These are phyloP conservation scores for Phytophthora citrophthora DNA, from an alignment of 352 stramenopile genomes.

Conservation along the genomic window DNA sequence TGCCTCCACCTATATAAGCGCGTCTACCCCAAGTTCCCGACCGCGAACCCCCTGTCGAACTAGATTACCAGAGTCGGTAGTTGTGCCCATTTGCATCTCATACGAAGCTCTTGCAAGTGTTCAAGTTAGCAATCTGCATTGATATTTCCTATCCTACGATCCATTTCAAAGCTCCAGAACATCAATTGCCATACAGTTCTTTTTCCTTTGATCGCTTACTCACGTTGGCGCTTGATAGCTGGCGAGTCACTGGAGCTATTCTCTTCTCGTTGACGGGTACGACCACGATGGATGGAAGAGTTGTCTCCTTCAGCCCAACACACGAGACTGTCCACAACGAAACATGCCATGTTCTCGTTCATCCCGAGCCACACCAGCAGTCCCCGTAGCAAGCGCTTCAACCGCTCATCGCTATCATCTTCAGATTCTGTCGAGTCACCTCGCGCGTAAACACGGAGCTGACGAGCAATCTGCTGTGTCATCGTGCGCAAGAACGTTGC, in stretches of 20 bases:
- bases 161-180: conserved; percentile 10
- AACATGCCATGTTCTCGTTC: conserved; percentile 47
- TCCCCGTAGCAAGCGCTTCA: conserved; percentile 44
- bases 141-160: conserved; percentile 33
- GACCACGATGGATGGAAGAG: conserved; percentile 24
- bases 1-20: conserved; percentile 99
- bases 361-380: conserved; percentile 50
- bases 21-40: conserved; percentile 97
- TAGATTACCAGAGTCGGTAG: conserved; percentile 26
- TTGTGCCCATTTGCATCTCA: conserved; percentile 34
- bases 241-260: conserved; percentile 1
- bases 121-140: conserved; percentile 28
- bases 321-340: conserved; percentile 53
- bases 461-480: conserved; percentile 53
- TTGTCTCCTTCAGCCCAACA: conserved; percentile 32
- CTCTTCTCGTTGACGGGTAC: conserved; percentile 30
- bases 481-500: conserved; percentile 61
- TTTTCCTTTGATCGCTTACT: conserved; percentile 10
- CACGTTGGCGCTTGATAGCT: conserved; percentile 45
- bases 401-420: conserved; percentile 30
- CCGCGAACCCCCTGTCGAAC: conserved; percentile 38
- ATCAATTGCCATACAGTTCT: not conserved
- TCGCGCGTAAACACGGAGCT: conserved; percentile 43
- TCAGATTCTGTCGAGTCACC: conserved; percentile 38
- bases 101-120: conserved; percentile 17